phyloP scores from a whole-genome alignment of 257 asterid genomes.

The Solanum rostratum region DNA sequence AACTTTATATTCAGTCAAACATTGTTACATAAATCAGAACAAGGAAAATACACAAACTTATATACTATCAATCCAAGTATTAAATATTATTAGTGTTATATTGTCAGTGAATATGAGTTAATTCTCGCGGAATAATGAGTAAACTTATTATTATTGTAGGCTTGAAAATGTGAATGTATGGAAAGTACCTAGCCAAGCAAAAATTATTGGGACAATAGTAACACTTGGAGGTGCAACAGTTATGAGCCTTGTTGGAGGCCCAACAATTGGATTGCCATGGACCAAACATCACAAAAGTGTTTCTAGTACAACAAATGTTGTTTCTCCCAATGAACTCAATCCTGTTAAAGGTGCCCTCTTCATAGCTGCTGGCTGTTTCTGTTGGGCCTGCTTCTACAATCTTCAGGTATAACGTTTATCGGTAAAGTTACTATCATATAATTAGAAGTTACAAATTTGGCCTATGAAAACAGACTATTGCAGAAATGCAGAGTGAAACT shows the following conservation, averaged over 20 bases:
- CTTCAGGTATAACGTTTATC: constrained; percentile 30
- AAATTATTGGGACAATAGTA: constrained; percentile 46
- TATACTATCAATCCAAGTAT: neutral
- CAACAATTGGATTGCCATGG: constrained; percentile 44
- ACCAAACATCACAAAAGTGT: constrained; percentile 18
- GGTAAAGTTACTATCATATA: neutral
- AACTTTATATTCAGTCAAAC: too few species aligned
- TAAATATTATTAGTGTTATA: neutral
- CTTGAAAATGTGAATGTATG: constrained; percentile 49
- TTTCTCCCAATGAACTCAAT: constrained; percentile 8
- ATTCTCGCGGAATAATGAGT: neutral
- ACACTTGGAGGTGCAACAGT: constrained; percentile 75
- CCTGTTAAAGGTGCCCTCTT: constrained; percentile 46
- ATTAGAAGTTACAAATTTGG: neutral
- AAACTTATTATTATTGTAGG: constrained; percentile 9
- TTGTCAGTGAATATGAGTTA: neutral
- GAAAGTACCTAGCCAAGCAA: constrained; percentile 39
- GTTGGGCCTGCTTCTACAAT: constrained; percentile 44
- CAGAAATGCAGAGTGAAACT: too few species aligned
- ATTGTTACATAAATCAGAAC: neutral
- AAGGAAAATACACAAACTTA: neutral
- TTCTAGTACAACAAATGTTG: neutral
- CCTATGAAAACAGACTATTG: neutral
- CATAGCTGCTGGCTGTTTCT: constrained; percentile 31
- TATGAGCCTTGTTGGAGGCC: constrained; percentile 47